Evolutionary conservation across 2,329 filamentous ascomycete genomes (phyloP), one percentile per base, ranked within the genome.

Genomic region (Pseudogymnoascus sp.): DNA sequence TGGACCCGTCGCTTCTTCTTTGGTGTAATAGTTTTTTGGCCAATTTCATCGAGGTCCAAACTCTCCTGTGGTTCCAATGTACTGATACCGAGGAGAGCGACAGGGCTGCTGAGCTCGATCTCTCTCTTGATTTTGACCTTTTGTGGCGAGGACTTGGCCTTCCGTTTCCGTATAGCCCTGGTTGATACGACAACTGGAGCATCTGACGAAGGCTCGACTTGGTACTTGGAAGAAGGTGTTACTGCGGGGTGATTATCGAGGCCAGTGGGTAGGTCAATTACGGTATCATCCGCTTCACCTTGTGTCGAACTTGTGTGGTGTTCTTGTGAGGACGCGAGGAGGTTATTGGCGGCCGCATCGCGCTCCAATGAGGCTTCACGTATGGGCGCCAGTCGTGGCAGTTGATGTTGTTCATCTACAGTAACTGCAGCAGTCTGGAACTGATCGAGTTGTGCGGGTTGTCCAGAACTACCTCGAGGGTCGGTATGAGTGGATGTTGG

Each of bases 31-130:
- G 72, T 67, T 61, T 72, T 73, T 40, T 71, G 64, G 4, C 73
- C 73, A 64, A 75, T 72, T 19, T 74, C 72, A 65, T 75, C 73
- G 10, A 75, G 67, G 63, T 75, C 73, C 24, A 75, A 67, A 60
- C 72, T 74, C 8, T 75, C 72, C 16, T 62, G 63, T 4, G 46
- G 60, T 31, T 64, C 60, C n/a, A 69, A 53, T 41, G 62, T 33
- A 14, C 53, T 38, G 14, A 72, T 50, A 12, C 46, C 62, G 6
- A 65, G 61, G n/a, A 70, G 61, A 11, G 64, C 65, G 33, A 70
- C 65, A 8, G 72, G 72, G 60, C 72, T 73, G 59, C 71, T 73
- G 22, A 64, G 62, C 24, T 69, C 63, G 0, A 35, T 35, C 59
- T 74, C 72, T 33, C 65, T 31, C 40, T 74, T 74, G 11, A 73